Percentiles rank a stretch among this genome's conserved stretches.
These are phyloP conservation scores for Guillardia theta DNA, from an alignment of 78 protist species.

Conservation along the genomic window DNA sequence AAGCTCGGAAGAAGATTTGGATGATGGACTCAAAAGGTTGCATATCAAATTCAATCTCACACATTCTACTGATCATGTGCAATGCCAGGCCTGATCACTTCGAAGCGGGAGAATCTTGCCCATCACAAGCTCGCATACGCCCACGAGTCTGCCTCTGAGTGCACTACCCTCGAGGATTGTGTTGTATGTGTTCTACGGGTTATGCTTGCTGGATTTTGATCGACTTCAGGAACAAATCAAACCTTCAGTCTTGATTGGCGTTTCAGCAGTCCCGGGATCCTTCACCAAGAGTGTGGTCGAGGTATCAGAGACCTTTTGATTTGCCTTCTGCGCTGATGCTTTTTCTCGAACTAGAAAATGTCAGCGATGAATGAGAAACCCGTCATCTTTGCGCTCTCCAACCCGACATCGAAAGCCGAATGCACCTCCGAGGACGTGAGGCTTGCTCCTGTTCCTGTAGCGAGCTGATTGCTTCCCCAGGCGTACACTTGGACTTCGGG, in stretches of 20 bases:
- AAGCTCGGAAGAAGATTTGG: slow-evolving; percentile 48
- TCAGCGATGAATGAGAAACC: slow-evolving; percentile 72
- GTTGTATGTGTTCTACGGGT: too few species aligned
- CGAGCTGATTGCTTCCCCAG: too few species aligned
- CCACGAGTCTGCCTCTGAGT: neutral
- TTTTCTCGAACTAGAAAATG: slow-evolving; percentile 43
- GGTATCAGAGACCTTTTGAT: slow-evolving; percentile 63
- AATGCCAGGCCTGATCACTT: slow-evolving; percentile 53
- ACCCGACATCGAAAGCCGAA: slow-evolving; percentile 68
- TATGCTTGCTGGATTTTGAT: too few species aligned
- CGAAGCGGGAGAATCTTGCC: neutral
- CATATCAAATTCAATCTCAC: neutral
- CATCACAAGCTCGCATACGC: slow-evolving; percentile 36
- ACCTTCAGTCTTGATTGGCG: neutral
- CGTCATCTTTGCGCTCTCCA: slow-evolving; percentile 84
- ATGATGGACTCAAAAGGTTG: slow-evolving; percentile 46
- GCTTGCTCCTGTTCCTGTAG: too few species aligned
- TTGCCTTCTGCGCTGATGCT: neutral
- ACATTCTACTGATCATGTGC: too few species aligned
- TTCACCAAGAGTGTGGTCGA: slow-evolving; percentile 54
- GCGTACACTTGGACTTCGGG: slow-evolving; percentile 71
- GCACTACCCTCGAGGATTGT: too few species aligned
- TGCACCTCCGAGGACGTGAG: slow-evolving; percentile 79
- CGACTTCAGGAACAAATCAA: neutral
- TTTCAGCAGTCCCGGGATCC: neutral